Evolutionary conservation across 2,329 filamentous ascomycete species (phyloP), one percentile per base, ranked within the genome.

Genomic region (Stachybotrys elegans): DNA sequence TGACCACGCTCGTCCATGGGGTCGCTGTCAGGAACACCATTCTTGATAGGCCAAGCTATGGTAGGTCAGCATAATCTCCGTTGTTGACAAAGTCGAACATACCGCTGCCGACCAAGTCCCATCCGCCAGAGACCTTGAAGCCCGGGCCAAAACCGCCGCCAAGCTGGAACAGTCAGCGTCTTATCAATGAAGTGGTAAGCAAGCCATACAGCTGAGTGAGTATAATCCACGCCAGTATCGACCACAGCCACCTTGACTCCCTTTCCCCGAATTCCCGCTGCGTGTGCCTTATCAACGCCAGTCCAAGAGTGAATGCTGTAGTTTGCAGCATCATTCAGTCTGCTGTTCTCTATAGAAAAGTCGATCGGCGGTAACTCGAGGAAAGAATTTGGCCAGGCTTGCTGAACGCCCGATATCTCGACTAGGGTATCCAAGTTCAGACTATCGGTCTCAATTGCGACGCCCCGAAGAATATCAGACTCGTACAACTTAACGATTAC

Each of bases 1-100:
- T 60, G 55, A 13, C 57, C 59, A 14, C 48, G 23, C 2, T 53
- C 40, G 20, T 61, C 58, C 12, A 48, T 45, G 4, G 60, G 60
- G 34, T 62, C 57, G 7, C 48, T 49, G 41, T 59, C 50, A 0
- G 59, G 58, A 1, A 39, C 19, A n/a, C 27, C 29, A 20, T 23
- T 23, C 22, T 22, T 23, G 6, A 22, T 39, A 16, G 36, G 36
- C 34, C 34, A 36, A 13, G 17, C 34, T 36, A 17, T 5, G 12
- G 11, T 36, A 32, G 34, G 14, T 36, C 17, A 36, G 34, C 16
- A 11, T 5, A 6, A 17, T 17, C 17, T 13, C 16, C 13, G 16
- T 19, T 4, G 5, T 5, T 19, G 5, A 5, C 12, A 17, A 5
- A 36, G 17, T 17, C 5, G 16, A 14, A 39, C 19, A 5, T 17